Base-by-base conservation (phyloP, 1,284 basidiomycete genomes). In the Coniferiporia sulphurascens region DNA sequence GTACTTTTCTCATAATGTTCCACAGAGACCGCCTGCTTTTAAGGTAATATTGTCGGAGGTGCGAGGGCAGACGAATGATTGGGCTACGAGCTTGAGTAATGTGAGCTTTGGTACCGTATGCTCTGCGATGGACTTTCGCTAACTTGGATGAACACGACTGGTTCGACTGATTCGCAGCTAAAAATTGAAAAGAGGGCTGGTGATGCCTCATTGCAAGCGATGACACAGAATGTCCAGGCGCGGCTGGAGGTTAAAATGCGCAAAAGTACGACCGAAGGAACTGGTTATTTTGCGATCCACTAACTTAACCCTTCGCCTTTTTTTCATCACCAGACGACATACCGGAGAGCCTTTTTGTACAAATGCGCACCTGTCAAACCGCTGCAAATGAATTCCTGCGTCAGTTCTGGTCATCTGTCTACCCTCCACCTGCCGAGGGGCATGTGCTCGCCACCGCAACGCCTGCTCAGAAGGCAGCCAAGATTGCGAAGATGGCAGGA, bases 301-400 rank as follows among this genome's bases (percentile, higher is more conserved):
- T 27, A 5, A 27, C 27, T 36, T 58, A 44, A 51, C 48, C 56
- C 55, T 32, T 44, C 45, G 7, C 32, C 46, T 27, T 51, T 17
- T 21, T 59, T 59, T 59, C 48, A 46, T 38, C n/a, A 17, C 15
- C 64, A 93, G 92, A 84, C 59, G 86, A 90, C 34, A 84, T 98
- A 22, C 93, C 95, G 0, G 85, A 90, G 34, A 76, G 75, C 1
- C 74, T 98, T 21, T 85, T 92, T 64, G 79, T 85, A 54, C 86
- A 92, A 70, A 89, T 98, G 81, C 84, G 85, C 8, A 90, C 91
- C 0, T 91, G 91, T 66, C 94, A 98, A 68, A 94, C 93, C 0
- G 89, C 95, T 1, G 89, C 95, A 1, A 95, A 93, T 65, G 96
- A 99, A 72, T 98, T 98, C 71, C 78, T 99, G 9, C 85, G 96